Base-by-base conservation (phyloP, 345 rosid species). In the Populus euphratica region DNA sequence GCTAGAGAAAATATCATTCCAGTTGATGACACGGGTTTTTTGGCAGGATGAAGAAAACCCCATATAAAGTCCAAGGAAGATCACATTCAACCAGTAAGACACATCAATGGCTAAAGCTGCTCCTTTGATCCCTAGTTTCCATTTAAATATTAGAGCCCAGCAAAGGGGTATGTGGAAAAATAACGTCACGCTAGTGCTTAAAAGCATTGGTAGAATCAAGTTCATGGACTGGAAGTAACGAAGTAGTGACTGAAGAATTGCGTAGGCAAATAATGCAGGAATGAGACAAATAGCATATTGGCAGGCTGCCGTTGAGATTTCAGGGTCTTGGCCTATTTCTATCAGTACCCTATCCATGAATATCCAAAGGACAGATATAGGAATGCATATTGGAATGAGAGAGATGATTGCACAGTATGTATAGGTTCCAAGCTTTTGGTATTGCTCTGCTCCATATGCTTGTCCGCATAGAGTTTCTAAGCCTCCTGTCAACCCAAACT, bases 381-480 rank as follows among this genome's bases (percentile, higher is more conserved):
- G 89, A 47, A 86, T 8, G 77, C 88, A 86, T 16, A 83, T 52
- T 25, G 69, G 68, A 39, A 86, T 2, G 20, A 88, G 82, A 73
- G 73, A 80, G n/a, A 83, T 39, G 43, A 80, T 80, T 23, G 86
- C 81, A 74, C 78, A 54, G 76, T 85, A 89, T 27, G 87, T 84
- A 6, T 87, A 87, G 27, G 79, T 66, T 78, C 86, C 79, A 16
- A 91, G 77, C 69, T 81, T 87, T 41, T 79, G 80, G 66, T 78
- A 86, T 80, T 88, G 90, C 54, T 80, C 67, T 61, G 92, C 92
- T 77, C 94, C 95, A 78, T 83, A 88, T 25, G 91, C 91, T 85
- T 89, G 91, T 18, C 93, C 93, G 72, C 91, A 87, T 0, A 88
- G 73, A 64, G 94, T 91, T 64, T 91, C 94, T 59, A 88, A 70